phyloP scores from a whole-genome alignment of 75 land plant species.

The Pinus albicaulis region DNA sequence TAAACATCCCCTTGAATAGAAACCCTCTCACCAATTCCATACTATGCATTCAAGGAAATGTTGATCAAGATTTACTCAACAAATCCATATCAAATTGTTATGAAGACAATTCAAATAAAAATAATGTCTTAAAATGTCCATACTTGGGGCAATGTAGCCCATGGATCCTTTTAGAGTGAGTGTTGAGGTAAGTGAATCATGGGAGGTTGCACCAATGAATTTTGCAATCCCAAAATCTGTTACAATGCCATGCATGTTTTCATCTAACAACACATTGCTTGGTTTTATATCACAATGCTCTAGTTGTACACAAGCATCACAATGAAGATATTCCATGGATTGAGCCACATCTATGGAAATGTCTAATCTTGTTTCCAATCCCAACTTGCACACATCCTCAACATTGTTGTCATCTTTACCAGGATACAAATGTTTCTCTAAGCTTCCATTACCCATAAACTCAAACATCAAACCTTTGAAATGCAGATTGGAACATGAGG shows the following conservation, averaged over 20 bases:
- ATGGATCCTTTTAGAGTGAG: constrained; percentile 15
- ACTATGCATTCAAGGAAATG: no score
- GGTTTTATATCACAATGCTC: constrained; percentile 48
- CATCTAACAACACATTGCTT: constrained; percentile 42
- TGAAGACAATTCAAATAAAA: no score
- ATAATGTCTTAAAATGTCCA: background rate
- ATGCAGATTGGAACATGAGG: constrained; percentile 23
- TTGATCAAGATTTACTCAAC: no score
- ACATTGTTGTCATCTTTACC: constrained; percentile 1
- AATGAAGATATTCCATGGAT: constrained; percentile 37
- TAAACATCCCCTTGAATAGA: no score
- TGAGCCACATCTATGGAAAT: constrained; percentile 24
- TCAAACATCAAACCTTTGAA: constrained; percentile 36
- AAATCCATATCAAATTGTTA: no score
- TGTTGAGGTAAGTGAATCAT: background rate
- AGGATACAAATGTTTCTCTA: constrained; percentile 15
- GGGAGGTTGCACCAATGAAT: constrained; percentile 16
- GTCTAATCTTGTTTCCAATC: background rate
- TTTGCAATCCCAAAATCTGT: constrained; percentile 36
- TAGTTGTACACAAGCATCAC: constrained; percentile 14
- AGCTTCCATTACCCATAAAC: constrained; percentile 35
- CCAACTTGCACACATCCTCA: constrained; percentile 1
- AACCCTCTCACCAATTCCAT: no score
- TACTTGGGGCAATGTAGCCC: constrained; percentile 50
- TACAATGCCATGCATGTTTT: constrained; percentile 17